A percentile compares a stretch with the other conserved stretches of the same genome.
These are phyloP conservation scores for Toxoplasma gondii DNA, from an alignment of 169 alveolate species.

Conservation along the genomic window DNA sequence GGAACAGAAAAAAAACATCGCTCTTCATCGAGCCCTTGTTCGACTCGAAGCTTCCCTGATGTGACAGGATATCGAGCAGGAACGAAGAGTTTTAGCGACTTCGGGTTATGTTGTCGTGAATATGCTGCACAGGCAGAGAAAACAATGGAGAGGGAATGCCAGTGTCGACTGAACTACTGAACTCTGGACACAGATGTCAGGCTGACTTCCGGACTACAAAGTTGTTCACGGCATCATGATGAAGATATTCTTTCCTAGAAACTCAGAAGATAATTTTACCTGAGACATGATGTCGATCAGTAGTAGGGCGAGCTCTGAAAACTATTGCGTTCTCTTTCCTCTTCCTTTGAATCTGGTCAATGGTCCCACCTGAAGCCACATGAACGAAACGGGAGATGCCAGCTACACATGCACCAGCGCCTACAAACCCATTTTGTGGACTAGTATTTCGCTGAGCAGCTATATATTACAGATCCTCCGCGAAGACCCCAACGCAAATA, in stretches of 20 bases:
- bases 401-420: neutral
- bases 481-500: too few species aligned
- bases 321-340: conserved; percentile 28
- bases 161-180: too few species aligned
- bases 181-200: too few species aligned
- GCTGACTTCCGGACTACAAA: too few species aligned
- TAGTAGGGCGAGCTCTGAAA: conserved; percentile 24
- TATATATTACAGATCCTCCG: too few species aligned
- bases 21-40: neutral
- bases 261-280: too few species aligned
- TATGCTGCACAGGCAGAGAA: neutral
- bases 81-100: neutral
- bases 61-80: neutral
- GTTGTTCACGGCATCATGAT: too few species aligned
- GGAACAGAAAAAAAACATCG: neutral
- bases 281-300: too few species aligned
- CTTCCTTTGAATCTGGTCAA: conserved; percentile 34
- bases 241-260: too few species aligned
- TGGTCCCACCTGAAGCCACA: conserved; percentile 42
- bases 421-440: neutral
- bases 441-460: too few species aligned
- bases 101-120: neutral
- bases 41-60: neutral
- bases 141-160: too few species aligned
- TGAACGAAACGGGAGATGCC: neutral